Percentiles rank a stretch among this genome's conserved stretches.
Conservation (phyloP, 202 grass and related monocot genomes). For the Alloteropsis angusta region DNA sequence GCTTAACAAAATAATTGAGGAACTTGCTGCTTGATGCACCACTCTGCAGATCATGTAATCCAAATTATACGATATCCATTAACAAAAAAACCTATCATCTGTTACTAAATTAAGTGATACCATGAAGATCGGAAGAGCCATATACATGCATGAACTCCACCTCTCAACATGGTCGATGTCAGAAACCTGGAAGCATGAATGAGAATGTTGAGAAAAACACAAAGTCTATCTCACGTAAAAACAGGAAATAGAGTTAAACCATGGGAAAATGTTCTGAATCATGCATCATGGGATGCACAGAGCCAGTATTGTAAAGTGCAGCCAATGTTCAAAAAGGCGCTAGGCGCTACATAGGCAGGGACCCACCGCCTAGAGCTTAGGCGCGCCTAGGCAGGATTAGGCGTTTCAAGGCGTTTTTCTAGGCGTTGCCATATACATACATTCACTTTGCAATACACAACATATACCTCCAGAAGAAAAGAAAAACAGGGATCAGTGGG, state of each 20-base stretch:
- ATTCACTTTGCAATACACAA: too few relatives aligned
- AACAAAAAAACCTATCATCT: background rate
- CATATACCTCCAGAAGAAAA: too few relatives aligned
- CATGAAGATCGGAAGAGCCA: slow-evolving; percentile 92
- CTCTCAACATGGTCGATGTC: slow-evolving; percentile 87
- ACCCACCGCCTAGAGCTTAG: too few relatives aligned
- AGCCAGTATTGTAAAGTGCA: background rate
- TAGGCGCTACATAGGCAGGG: too few relatives aligned
- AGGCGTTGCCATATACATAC: too few relatives aligned
- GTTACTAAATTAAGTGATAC: slow-evolving; percentile 36
- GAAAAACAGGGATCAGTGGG: too few relatives aligned
- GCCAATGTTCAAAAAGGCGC: too few relatives aligned
- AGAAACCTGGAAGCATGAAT: slow-evolving; percentile 52
- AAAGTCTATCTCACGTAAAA: slow-evolving; percentile 2
- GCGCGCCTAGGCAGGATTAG: too few relatives aligned
- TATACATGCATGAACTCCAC: slow-evolving; percentile 94
- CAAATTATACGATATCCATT: background rate
- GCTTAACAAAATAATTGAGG: slow-evolving; percentile 78
- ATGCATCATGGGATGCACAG: background rate
- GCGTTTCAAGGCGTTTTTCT: too few relatives aligned
- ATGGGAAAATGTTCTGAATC: background rate
- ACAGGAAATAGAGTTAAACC: background rate
- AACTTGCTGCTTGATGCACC: slow-evolving; percentile 97
- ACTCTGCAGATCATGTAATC: slow-evolving; percentile 48
- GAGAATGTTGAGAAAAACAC: slow-evolving; percentile 1